Conservation (phyloP, 306 rosid species). For the Cucumis melo region DNA sequence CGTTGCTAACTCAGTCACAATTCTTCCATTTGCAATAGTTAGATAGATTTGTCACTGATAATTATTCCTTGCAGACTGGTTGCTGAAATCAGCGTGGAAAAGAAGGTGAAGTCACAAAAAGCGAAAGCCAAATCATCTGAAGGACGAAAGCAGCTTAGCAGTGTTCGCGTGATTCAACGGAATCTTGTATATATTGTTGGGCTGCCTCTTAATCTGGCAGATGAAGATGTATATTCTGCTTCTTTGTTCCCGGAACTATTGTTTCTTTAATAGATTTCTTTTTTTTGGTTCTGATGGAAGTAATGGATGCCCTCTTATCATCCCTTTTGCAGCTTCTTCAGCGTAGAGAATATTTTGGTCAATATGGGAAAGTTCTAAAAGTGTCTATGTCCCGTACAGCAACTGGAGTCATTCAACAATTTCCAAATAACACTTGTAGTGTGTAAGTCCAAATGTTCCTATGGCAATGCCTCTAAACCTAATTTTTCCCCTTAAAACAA, state of each 20-base stretch:
- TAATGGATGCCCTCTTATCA: neutral
- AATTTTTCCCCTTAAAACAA: neutral
- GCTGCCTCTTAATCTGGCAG: constrained; percentile 55
- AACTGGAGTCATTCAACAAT: constrained; percentile 90
- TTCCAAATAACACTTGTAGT: constrained; percentile 95
- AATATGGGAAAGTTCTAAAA: constrained; percentile 95
- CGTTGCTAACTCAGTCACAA: neutral
- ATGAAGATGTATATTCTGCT: constrained; percentile 67
- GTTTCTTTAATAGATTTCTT: neutral
- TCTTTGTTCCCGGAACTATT: constrained; percentile 1
- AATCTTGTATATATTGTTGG: constrained; percentile 98
- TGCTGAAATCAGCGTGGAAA: constrained; percentile 60
- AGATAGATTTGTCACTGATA: neutral
- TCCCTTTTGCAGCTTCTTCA: constrained; percentile 63
- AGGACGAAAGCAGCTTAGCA: constrained; percentile 90
- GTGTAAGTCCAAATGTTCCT: constrained; percentile 51
- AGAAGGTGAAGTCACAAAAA: constrained; percentile 68
- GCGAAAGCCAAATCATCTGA: constrained; percentile 67
- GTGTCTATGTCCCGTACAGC: constrained; percentile 98
- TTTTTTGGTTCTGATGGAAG: neutral
- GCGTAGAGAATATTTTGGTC: constrained; percentile 81
- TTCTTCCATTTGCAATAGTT: neutral
- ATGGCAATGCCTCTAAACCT: neutral
- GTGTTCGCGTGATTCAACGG: constrained; percentile 96
- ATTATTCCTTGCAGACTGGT: constrained; percentile 33